Conservation (phyloP, 2,329 filamentous ascomycete genomes). For the Trichoderma gracile region DNA sequence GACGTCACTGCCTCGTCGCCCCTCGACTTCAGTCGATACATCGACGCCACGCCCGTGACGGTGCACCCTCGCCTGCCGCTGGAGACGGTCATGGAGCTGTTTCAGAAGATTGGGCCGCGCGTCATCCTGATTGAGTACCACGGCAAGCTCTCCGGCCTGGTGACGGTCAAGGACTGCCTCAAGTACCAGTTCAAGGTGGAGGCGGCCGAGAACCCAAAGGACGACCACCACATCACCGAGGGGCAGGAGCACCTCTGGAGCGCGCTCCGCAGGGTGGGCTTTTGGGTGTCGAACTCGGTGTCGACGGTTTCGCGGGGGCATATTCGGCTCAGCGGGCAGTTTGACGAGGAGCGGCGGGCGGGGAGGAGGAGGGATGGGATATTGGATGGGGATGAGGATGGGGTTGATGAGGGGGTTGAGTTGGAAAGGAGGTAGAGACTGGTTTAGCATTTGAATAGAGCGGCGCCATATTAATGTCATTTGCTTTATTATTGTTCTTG, state of each 20-base stretch:
- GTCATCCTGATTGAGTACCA: slow-evolving; percentile 92
- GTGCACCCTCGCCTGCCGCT: slow-evolving; percentile 89
- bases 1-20: slow-evolving; percentile 57
- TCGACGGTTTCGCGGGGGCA: slow-evolving; percentile 56
- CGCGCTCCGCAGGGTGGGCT: slow-evolving; percentile 52
- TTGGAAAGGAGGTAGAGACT: slow-evolving; percentile 40
- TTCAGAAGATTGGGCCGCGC: slow-evolving; percentile 94
- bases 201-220: slow-evolving; percentile 71
- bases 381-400: slow-evolving; percentile 47
- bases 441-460: not conserved
- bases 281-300: slow-evolving; percentile 61
- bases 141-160: slow-evolving; percentile 77
- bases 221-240: slow-evolving; percentile 57
- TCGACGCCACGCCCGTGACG: slow-evolving; percentile 85
- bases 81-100: slow-evolving; percentile 97
- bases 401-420: slow-evolving; percentile 46
- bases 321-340: slow-evolving; percentile 51
- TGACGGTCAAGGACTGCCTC: slow-evolving; percentile 95
- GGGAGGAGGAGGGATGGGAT: slow-evolving; percentile 52
- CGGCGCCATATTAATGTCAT: slow-evolving; percentile 1
- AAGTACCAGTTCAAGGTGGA: slow-evolving; percentile 98
- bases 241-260: slow-evolving; percentile 67
- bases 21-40: slow-evolving; percentile 82
- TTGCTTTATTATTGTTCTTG: not conserved
- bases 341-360: slow-evolving; percentile 42